Percentiles rank a stretch among this genome's conserved stretches.
phyloP scores from a whole-genome alignment of 2,329 filamentous ascomycete species.

The Aureobasidium uvarum region DNA sequence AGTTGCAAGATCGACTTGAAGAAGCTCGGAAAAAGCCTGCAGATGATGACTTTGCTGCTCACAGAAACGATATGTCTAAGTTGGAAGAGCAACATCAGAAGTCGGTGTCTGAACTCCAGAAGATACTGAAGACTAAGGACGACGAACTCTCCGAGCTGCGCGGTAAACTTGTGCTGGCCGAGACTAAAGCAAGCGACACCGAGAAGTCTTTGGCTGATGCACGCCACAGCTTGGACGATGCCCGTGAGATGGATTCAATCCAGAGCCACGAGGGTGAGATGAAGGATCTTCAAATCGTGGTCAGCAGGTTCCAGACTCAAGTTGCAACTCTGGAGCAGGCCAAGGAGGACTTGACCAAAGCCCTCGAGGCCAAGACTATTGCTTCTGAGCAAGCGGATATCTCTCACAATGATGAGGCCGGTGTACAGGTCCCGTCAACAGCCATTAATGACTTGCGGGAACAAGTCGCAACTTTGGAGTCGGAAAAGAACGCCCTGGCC shows the following conservation, averaged over 20 bases:
- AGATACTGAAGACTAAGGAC: slow-evolving; percentile 7
- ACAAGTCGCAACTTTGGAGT: slow-evolving; percentile 2
- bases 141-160: slow-evolving; percentile 24
- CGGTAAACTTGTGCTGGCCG: background rate
- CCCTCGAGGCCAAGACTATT: background rate
- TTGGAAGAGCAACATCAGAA: background rate
- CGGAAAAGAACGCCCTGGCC: slow-evolving; percentile 2
- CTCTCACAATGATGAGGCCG: background rate
- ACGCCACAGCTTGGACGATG: background rate
- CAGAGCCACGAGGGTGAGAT: background rate
- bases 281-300: slow-evolving; percentile 5
- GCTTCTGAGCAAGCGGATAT: background rate
- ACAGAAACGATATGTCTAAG: background rate
- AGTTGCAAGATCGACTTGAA: background rate
- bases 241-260: background rate
- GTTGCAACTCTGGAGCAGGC: slow-evolving; percentile 17
- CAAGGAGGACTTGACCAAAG: background rate
- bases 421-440: no score
- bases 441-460: background rate
- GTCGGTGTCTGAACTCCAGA: background rate
- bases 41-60: background rate
- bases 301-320: slow-evolving; percentile 4
- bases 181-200: background rate
- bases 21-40: background rate
- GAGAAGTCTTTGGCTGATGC: slow-evolving; percentile 1